These are phyloP conservation scores for Protomyces pachydermus DNA, from an alignment of 1,139 yeast genomes.

Conservation along the genomic window DNA sequence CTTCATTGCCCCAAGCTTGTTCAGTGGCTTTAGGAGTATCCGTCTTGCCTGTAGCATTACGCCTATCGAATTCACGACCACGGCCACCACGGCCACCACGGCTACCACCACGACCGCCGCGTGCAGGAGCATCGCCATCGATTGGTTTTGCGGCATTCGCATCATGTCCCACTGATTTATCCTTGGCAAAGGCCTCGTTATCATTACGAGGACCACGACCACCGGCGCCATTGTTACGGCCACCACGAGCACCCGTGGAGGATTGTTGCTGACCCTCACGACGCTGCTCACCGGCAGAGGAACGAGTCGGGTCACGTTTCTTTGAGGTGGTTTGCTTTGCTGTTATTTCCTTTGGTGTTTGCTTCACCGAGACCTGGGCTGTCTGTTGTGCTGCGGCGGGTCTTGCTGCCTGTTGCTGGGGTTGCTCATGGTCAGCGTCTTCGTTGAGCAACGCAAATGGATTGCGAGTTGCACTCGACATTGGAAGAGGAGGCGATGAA, in stretches of 20 bases:
- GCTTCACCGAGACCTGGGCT: neutral
- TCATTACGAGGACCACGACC: slow-evolving; percentile 56
- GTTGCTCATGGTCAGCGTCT: slow-evolving; percentile 9
- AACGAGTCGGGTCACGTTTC: slow-evolving; percentile 72
- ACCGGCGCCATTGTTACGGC: slow-evolving; percentile 51
- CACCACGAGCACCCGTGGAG: slow-evolving; percentile 49
- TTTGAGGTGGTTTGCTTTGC: slow-evolving; percentile 79
- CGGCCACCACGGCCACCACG: slow-evolving; percentile 30
- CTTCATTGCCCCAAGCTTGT: slow-evolving; percentile 67
- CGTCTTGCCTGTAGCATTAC: slow-evolving; percentile 37
- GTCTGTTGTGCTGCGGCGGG: neutral
- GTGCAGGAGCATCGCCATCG: slow-evolving; percentile 38
- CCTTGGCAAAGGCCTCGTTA: slow-evolving; percentile 39
- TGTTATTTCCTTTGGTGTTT: slow-evolving; percentile 66
- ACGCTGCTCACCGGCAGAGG: slow-evolving; percentile 28
- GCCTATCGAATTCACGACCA: slow-evolving; percentile 45
- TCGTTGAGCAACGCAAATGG: slow-evolving; percentile 21
- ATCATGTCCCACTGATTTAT: slow-evolving; percentile 23
- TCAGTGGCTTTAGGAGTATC: slow-evolving; percentile 80
- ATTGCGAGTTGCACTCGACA: slow-evolving; percentile 20
- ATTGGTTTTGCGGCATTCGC: slow-evolving; percentile 39
- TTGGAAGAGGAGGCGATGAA: neutral
- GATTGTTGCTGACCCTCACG: neutral
- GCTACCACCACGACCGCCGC: slow-evolving; percentile 49
- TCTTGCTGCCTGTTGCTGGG: neutral